Base-by-base conservation (phyloP, 257 asterid genomes). In the Perilla frutescens region DNA sequence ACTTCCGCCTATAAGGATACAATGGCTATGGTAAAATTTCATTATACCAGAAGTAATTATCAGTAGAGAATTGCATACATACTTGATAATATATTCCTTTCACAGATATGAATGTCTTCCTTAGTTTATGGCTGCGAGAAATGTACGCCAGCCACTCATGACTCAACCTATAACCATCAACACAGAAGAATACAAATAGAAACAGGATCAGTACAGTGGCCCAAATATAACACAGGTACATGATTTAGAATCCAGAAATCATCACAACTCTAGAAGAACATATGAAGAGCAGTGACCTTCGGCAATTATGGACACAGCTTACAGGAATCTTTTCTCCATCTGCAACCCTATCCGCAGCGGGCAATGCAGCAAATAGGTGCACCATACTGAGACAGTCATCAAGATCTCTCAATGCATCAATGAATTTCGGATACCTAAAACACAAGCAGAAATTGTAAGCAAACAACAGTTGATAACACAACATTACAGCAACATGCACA, bases 131-230 rank as follows among this genome's bases (percentile, higher is more conserved):
- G 58, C 96, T 85, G 70, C 97, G 93, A 73, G 96, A 86, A 66
- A 95, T 79, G 62, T 88, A 94, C 15, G 98, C 99, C 85, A 87
- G 98, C 98, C 98, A 94, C 85, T 94, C 99, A 76, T 94, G 96
- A 79, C 98, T 90, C 91, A 95, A 82, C 93, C 99, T 91, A 71
- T n/a, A 47, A 47, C 53, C 53, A 77, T 15, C 65, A 41, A 55
- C 8, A n/a, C 61, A 57, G 34, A 51, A 73, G 53, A 66, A 55
- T 55, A 51, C 7, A 34, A 45, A 20, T 20, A 20, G 12, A 41
- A 58, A 71, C 74, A 80, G 20, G 37, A 68, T 64, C 51, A 77
- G 62, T 37, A 41, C 36, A 62, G 36, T 8, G 47, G 20, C 56
- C 26, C 32, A 47, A 14, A 56, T 11, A 20, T 47, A 49, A 47